A percentile compares a stretch with the other conserved stretches of the same genome.
phyloP scores from a whole-genome alignment of 208 protist genomes.

The Leishmania tarentolae region DNA sequence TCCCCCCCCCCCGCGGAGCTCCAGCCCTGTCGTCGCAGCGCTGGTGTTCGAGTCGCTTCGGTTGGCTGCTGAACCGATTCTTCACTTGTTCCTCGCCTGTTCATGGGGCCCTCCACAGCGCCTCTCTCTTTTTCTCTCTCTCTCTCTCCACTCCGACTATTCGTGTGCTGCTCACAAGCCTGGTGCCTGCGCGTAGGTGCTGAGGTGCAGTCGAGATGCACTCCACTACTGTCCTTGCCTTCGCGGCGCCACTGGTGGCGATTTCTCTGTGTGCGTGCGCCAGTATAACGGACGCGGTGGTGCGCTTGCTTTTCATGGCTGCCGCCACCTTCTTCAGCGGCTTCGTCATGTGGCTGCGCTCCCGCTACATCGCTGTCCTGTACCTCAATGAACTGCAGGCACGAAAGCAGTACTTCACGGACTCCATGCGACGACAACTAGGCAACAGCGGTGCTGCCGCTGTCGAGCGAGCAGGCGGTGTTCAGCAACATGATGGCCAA shows the following conservation, averaged over 20 bases:
- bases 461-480: background rate
- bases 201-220: background rate
- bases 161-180: background rate
- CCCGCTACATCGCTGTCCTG: slow-evolving; percentile 40
- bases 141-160: background rate
- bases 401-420: slow-evolving; percentile 16
- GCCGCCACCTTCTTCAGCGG: slow-evolving; percentile 34
- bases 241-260: slow-evolving; percentile 18
- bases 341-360: slow-evolving; percentile 49
- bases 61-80: background rate
- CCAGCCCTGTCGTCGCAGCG: background rate
- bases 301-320: slow-evolving; percentile 34
- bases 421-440: background rate
- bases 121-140: background rate
- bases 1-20: background rate
- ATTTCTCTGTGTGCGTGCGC: slow-evolving; percentile 10
- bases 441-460: background rate
- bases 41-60: background rate
- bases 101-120: too few species aligned
- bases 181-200: background rate
- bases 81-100: too few species aligned
- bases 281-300: slow-evolving; percentile 12
- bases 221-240: slow-evolving; percentile 9
- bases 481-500: background rate
- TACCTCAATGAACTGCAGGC: slow-evolving; percentile 47